Evolutionary conservation across 2,329 filamentous ascomycete species (phyloP).

Genomic region (Knufia petricola): DNA sequence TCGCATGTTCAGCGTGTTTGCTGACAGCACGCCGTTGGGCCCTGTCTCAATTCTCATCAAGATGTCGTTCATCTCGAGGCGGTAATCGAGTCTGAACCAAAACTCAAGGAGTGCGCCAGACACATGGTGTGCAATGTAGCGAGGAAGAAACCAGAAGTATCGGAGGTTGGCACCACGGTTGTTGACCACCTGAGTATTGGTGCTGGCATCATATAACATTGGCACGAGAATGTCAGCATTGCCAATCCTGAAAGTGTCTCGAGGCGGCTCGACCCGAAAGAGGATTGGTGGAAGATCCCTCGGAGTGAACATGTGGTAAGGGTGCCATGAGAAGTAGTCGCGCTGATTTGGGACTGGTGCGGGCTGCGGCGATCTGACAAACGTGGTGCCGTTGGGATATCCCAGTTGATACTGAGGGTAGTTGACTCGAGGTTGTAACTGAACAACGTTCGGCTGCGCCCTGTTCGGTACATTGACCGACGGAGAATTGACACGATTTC

Average conservation of each 20-base stretch:
- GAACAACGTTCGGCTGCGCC: too few species aligned
- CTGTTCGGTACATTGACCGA: too few species aligned
- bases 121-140: conserved; percentile 15
- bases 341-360: conserved; percentile 7
- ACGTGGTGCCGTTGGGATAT: too few species aligned
- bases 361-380: not conserved
- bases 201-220: not conserved
- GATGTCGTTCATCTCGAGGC: conserved; percentile 15
- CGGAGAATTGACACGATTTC: too few species aligned
- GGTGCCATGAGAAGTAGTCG: conserved; percentile 9
- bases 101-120: conserved; percentile 15
- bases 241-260: conserved; percentile 5
- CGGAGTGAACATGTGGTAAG: conserved; percentile 10
- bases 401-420: too few species aligned
- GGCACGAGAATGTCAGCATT: not conserved
- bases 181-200: conserved; percentile 5
- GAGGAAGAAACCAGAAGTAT: conserved; percentile 16
- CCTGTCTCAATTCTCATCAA: conserved; percentile 9
- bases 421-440: too few species aligned
- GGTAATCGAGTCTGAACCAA: conserved; percentile 15
- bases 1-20: conserved; percentile 13
- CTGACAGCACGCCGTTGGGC: not conserved
- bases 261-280: conserved; percentile 14
- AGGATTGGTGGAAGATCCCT: conserved; percentile 14
- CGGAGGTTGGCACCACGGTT: conserved; percentile 11